Conservation (phyloP, 352 stramenopile species). For the Globisporangium polare region DNA sequence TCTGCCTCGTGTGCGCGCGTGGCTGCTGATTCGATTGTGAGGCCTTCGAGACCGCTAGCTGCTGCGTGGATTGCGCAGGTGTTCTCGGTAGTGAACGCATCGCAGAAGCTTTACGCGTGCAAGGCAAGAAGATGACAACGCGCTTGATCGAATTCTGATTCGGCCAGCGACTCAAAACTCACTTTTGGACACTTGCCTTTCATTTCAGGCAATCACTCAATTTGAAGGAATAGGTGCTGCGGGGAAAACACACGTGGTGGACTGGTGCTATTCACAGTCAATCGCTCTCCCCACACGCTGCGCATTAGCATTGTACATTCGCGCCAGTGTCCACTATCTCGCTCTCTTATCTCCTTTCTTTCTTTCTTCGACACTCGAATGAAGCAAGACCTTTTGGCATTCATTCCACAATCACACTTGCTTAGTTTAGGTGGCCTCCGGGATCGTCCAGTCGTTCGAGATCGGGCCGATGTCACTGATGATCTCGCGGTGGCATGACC, state of each 20-base stretch:
- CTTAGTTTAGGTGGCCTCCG: slow-evolving; percentile 65
- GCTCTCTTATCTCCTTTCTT: not conserved
- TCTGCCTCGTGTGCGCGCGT: not conserved
- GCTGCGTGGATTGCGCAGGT: too few species aligned
- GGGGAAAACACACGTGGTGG: too few species aligned
- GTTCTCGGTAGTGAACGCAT: too few species aligned
- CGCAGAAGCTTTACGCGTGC: too few species aligned
- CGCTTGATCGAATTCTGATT: too few species aligned
- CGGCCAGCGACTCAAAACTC: too few species aligned
- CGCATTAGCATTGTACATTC: not conserved
- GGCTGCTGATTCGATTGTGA: not conserved
- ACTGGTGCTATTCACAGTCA: too few species aligned
- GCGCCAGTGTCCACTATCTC: not conserved
- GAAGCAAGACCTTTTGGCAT: not conserved
- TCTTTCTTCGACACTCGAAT: not conserved
- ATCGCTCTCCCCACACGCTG: not conserved
- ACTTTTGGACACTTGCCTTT: too few species aligned
- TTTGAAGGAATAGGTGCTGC: too few species aligned
- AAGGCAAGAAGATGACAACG: too few species aligned
- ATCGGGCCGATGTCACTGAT: slow-evolving; percentile 91
- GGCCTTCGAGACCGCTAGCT: too few species aligned
- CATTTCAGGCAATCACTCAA: too few species aligned
- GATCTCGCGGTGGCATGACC: slow-evolving; percentile 98
- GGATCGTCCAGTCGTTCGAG: slow-evolving; percentile 70
- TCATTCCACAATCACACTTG: not conserved